Base-by-base conservation (phyloP, 352 stramenopile species). In the Pythium vanterpoolii region DNA sequence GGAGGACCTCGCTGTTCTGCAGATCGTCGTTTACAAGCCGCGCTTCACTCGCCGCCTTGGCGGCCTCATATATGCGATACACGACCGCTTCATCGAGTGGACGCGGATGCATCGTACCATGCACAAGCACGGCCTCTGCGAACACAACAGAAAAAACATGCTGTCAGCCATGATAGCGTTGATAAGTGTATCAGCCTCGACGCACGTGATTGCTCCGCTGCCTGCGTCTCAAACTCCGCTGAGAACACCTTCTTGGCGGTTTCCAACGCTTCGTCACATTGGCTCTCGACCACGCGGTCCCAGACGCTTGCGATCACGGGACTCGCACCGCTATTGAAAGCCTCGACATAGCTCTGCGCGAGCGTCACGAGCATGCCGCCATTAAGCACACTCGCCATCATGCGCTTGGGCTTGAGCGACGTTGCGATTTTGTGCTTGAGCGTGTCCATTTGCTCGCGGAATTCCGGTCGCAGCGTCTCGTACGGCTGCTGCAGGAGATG, bases 291-390 rank as follows among this genome's bases (percentile, higher is more conserved):
- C 8, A 96, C 86, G 48, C 83, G 83, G 16, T 92, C 82, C 83
- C 87, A 96, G 3, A 86, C 85, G 9, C 71, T 91, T 3, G 82
- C 72, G 36, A 96, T 96, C 16, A 90, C 83, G 0, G 87, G 87
- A 28, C 75, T 83, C 2, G 74, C 66, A 47, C 82, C 83, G 40
- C 82, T 94, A 64, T 96, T 97, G 11, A 97, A 69, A n/a, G 88
- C 86, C 33, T 93, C 82, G 1, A 94, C 77, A 62, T 96, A 96
- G 23, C 77, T 84, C 19, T 74, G 30, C 9, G 86, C 87, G 43
- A 97, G 68, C 19, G 88, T 91, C 26, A 77, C 80, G 49, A 95
- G 86, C 86, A 96, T 96, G 28, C 76, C 62, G 54, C 90, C 90
- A 56, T 94, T 93, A 1, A 97, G 61, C 10, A 76, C 67, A 52